A percentile compares a stretch with the other conserved stretches of the same genome.
Conservation (phyloP, 306 rosid species). For the Glycine soja region DNA sequence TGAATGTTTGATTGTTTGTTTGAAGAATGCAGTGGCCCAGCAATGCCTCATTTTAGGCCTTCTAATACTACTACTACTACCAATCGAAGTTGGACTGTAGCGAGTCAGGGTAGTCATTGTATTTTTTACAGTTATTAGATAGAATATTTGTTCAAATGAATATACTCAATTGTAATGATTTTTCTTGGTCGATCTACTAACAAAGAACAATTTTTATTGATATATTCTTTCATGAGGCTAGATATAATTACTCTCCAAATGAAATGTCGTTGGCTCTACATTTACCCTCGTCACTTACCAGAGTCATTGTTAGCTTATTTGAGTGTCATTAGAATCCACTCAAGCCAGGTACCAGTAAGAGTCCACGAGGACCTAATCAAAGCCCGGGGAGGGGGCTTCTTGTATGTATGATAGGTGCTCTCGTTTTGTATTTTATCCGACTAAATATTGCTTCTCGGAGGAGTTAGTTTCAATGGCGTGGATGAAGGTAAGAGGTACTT, state of each 20-base stretch:
- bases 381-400: neutral
- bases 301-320: slow-evolving; percentile 18
- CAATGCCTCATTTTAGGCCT: slow-evolving; percentile 55
- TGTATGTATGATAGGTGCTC: neutral
- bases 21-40: slow-evolving; percentile 44
- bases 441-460: no score
- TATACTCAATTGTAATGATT: slow-evolving; percentile 54
- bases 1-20: slow-evolving; percentile 54
- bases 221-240: slow-evolving; percentile 30
- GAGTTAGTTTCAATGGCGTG: no score
- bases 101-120: slow-evolving; percentile 59
- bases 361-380: neutral
- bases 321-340: slow-evolving; percentile 12
- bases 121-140: slow-evolving; percentile 54
- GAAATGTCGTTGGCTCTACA: neutral
- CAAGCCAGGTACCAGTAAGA: neutral
- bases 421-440: neutral
- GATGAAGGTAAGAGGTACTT: no score
- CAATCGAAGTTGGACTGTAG: slow-evolving; percentile 59
- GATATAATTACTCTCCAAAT: slow-evolving; percentile 25
- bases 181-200: slow-evolving; percentile 48
- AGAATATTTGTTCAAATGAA: slow-evolving; percentile 58
- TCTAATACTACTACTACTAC: slow-evolving; percentile 46
- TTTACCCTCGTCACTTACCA: neutral
- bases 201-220: slow-evolving; percentile 42